Evolutionary conservation across 2,329 filamentous ascomycete genomes (phyloP), one percentile per base, ranked within the genome.

Genomic region (Catunica adiposa): DNA sequence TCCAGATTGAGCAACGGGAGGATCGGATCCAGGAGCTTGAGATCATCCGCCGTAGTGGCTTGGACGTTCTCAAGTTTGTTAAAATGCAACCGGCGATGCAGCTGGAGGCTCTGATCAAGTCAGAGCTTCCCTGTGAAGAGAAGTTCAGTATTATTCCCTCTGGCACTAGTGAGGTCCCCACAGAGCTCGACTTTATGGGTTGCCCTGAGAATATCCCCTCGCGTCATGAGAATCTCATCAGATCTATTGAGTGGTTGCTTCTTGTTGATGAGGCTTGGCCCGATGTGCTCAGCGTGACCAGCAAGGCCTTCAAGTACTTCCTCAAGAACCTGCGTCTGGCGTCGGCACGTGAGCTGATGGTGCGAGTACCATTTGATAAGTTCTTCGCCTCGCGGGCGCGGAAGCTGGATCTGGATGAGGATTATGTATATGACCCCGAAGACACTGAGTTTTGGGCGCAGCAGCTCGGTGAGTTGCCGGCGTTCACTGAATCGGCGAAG

Each of bases 231-330:
- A 68, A 75, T 34, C 74, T 95, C 53, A 87, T 96, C 48, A 78
- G 84, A 56, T 82, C 85, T 38, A 70, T 96, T 58, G 86, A 94
- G 64, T 97, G 90, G 89, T 82, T 90, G 65, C 71, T 86, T 57
- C 75, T 86, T 56, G 77, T 90, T 7, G 79, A 84, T 52, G 83
- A 78, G 11, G 76, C 85, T 55, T 89, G 84, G 82, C 72, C 76
- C 15, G 74, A 83, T 57, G 81, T 86, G 22, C 86, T 90, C 62
- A 69, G 72, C 17, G 74, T 80, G 56, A 81, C 87, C 44, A 78
- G 79, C 29, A 76, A 80, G 62, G 77, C 89, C n/a, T 87, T 95
- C 69, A 85, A 85, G 64, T 82, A 83, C 59, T 89, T 96, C 64
- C 75, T 94, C 50, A 77, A 88, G 62, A 66, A 72, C 50, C 69